A percentile compares a stretch with the other conserved stretches of the same genome.
These are phyloP conservation scores for Geoglossum cookeanum DNA, from an alignment of 2,329 filamentous ascomycete species.

Conservation along the genomic window DNA sequence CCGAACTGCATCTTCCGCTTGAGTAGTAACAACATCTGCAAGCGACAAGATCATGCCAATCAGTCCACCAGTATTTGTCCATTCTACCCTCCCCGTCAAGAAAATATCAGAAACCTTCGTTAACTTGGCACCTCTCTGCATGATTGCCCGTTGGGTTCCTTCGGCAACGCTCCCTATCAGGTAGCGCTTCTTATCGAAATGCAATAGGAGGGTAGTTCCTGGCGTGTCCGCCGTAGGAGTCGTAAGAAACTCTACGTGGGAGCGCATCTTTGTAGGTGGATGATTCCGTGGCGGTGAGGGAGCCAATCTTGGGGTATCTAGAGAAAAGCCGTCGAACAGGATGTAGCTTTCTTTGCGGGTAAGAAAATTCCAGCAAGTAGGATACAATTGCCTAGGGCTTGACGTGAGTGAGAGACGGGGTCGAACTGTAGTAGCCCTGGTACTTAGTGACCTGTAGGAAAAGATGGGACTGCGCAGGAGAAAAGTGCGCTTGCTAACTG, in stretches of 20 bases:
- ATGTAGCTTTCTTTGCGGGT: not conserved
- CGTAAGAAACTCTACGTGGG: slow-evolving; percentile 53
- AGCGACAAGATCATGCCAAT: slow-evolving; percentile 71
- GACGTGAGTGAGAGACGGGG: not conserved
- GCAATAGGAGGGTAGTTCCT: slow-evolving; percentile 57
- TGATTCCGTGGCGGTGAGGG: not conserved
- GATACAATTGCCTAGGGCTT: not conserved
- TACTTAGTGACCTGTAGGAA: not conserved
- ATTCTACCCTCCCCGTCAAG: slow-evolving; percentile 57
- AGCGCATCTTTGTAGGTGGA: slow-evolving; percentile 39
- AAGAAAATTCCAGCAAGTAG: not conserved
- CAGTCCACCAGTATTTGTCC: slow-evolving; percentile 61
- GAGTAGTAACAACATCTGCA: slow-evolving; percentile 35
- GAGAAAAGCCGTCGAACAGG: not conserved
- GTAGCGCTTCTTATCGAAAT: slow-evolving; percentile 69
- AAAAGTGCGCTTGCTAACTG: not conserved
- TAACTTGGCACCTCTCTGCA: slow-evolving; percentile 46
- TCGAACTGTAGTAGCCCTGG: not conserved
- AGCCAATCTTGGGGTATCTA: not conserved
- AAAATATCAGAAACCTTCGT: slow-evolving; percentile 59
- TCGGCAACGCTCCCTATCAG: slow-evolving; percentile 68
- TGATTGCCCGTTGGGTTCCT: slow-evolving; percentile 62
- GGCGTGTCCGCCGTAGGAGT: slow-evolving; percentile 77
- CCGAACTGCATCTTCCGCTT: slow-evolving; percentile 24
- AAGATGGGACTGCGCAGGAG: not conserved